Base-by-base conservation (phyloP, 306 rosid species). In the Inga leiocalycina region DNA sequence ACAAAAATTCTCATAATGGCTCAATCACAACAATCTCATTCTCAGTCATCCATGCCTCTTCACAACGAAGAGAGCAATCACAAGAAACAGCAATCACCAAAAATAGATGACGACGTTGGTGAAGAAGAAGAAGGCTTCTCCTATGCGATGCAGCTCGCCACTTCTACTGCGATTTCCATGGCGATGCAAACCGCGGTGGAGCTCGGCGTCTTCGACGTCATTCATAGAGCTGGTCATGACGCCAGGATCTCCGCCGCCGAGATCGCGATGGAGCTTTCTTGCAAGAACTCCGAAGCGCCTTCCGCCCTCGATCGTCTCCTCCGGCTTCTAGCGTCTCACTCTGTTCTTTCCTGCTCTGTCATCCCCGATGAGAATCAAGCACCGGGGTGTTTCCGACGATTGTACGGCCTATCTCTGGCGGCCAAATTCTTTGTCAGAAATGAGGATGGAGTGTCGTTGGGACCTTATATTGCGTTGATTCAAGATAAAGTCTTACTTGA, bases 251-350 rank as follows among this genome's bases (percentile, higher is more conserved):
- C 19, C 7, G 57, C 57, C 20, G n/a, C 57, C 7, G 84, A 90
- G 45, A 88, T 90, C 34, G 87, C 86, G 24, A 49, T 83, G 3
- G 73, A 79, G 45, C 43, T 90, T 51, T 17, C 81, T 11, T 41
- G 86, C 43, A 49, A 30, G 8, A 90, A 90, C 76, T 70, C 89
- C 0, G 80, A 84, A 3, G 87, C 90, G 3, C 79, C 90, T 1
- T 5, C 57, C 45, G 81, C 85, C 81, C 4, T 90, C 1, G 91
- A 90, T 1, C 85, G 91, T 20, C 82, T 90, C 5, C 87, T 88
- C 46, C 34, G 84, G 79, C 88, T 90, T 20, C 68, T 88, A 43
- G 80, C 83, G 0, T 39, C 72, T 37, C 84, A 90, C 84, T 85
- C 88, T 24, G 77, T 90, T 27, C 85, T 90, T 10, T 39, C 4